Percentiles rank a stretch among this genome's conserved stretches.
Evolutionary conservation across 257 asterid genomes (phyloP).

Genomic region (Capsicum baccatum): DNA sequence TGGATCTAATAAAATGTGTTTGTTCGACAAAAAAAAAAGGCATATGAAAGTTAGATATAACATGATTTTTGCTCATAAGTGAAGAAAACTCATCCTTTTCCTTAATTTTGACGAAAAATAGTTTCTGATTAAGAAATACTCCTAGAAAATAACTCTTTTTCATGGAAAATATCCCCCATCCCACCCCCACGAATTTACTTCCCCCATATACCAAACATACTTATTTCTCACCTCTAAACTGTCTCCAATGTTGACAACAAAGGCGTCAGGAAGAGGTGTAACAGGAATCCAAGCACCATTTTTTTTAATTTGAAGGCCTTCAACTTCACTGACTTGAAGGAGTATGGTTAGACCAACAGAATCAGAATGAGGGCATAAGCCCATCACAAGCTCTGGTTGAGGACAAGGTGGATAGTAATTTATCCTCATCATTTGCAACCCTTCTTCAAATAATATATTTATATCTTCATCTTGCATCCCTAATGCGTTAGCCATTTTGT

Average conservation of each 20-base stretch:
- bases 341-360: conserved; percentile 53
- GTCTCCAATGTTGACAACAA: conserved; percentile 55
- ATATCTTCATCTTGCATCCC: background rate
- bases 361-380: conserved; percentile 57
- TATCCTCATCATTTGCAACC: conserved; percentile 55
- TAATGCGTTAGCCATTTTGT: conserved; percentile 34
- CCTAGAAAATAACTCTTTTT: too few species aligned
- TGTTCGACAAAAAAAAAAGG: too few species aligned
- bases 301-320: conserved; percentile 59
- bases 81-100: too few species aligned
- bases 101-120: too few species aligned
- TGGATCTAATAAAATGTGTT: too few species aligned
- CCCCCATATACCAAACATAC: background rate
- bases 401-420: conserved; percentile 68
- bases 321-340: conserved; percentile 48
- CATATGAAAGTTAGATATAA: too few species aligned
- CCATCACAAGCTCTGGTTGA: conserved; percentile 55
- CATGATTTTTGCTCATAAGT: too few species aligned
- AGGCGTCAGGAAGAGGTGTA: conserved; percentile 50
- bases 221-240: conserved; percentile 46
- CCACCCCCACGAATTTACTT: too few species aligned
- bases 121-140: too few species aligned
- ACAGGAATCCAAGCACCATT: conserved; percentile 55
- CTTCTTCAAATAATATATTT: conserved; percentile 35
- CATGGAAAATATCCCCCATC: too few species aligned